Percentiles rank a stretch among this genome's conserved stretches.
These are phyloP conservation scores for Eimeria nieschulzi DNA, from an alignment of 169 alveolate genomes.

Conservation along the genomic window DNA sequence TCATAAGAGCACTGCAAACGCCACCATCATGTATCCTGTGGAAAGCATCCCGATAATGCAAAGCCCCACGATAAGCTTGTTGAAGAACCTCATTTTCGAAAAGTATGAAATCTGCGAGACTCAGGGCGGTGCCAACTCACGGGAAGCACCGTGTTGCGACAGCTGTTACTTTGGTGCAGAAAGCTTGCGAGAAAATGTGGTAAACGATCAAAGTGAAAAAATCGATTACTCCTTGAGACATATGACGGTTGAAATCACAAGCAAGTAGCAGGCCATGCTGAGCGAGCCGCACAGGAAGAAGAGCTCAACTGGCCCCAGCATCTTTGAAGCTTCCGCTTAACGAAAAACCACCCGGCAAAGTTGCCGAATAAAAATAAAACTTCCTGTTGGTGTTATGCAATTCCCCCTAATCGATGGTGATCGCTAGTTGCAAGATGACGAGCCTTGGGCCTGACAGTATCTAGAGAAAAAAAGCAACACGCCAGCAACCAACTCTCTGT, in stretches of 20 bases:
- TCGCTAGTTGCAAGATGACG: no score
- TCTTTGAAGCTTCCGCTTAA: background rate
- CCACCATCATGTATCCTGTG: slow-evolving; percentile 68
- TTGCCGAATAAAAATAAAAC: background rate
- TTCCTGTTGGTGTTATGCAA: background rate
- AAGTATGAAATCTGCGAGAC: background rate
- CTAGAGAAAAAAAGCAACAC: no score
- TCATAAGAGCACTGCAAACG: slow-evolving; percentile 45
- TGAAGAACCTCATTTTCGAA: slow-evolving; percentile 21
- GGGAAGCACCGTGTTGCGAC: no score
- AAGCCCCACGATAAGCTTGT: slow-evolving; percentile 41
- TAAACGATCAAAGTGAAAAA: no score
- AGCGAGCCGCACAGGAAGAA: slow-evolving; percentile 59
- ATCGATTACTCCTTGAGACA: slow-evolving; percentile 38
- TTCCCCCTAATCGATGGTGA: background rate
- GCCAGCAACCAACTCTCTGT: no score
- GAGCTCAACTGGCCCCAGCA: slow-evolving; percentile 61
- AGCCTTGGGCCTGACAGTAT: no score
- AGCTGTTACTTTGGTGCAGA: no score
- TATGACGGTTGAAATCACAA: slow-evolving; percentile 40
- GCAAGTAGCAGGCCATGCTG: slow-evolving; percentile 65
- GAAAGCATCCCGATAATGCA: slow-evolving; percentile 54
- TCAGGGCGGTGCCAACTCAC: no score
- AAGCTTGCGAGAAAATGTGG: no score
- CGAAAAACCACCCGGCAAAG: background rate